Evolutionary conservation across 78 protist species (phyloP).

Genomic region (Dictyostelium citrinum): DNA sequence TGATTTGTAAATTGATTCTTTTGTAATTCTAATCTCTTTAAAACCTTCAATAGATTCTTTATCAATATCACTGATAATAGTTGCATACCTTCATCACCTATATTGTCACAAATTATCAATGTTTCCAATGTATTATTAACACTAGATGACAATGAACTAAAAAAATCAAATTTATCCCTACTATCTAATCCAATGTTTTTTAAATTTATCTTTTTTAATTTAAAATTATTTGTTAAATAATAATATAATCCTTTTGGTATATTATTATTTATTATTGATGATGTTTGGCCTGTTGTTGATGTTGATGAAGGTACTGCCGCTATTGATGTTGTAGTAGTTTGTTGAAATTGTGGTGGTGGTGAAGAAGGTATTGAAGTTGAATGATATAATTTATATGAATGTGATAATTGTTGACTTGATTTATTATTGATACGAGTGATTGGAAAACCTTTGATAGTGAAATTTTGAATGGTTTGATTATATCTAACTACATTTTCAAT

Average conservation of each 20-base stretch:
- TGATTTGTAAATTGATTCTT: background rate
- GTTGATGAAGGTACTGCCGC: background rate
- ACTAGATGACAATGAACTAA: background rate
- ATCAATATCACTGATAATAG: background rate
- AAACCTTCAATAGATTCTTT: background rate
- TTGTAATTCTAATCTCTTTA: background rate
- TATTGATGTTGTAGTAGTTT: background rate
- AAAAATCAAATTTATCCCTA: background rate
- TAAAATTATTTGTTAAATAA: background rate
- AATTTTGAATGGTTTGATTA: background rate
- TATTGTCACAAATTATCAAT: conserved; percentile 2
- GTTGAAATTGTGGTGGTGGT: background rate
- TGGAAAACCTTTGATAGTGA: conserved; percentile 51
- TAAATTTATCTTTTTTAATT: background rate
- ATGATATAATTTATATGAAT: background rate
- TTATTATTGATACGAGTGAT: background rate
- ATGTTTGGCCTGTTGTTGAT: background rate
- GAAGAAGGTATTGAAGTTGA: background rate
- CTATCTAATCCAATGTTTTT: background rate
- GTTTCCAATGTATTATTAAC: background rate
- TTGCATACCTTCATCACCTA: conserved; percentile 16
- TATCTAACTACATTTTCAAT: background rate
- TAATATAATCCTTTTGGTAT: background rate
- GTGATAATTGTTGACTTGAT: background rate
- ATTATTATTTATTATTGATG: background rate